A percentile compares a stretch with the other conserved stretches of the same genome.
phyloP scores from a whole-genome alignment of 352 stramenopile genomes.

The Peronosclerospora sorghi region DNA sequence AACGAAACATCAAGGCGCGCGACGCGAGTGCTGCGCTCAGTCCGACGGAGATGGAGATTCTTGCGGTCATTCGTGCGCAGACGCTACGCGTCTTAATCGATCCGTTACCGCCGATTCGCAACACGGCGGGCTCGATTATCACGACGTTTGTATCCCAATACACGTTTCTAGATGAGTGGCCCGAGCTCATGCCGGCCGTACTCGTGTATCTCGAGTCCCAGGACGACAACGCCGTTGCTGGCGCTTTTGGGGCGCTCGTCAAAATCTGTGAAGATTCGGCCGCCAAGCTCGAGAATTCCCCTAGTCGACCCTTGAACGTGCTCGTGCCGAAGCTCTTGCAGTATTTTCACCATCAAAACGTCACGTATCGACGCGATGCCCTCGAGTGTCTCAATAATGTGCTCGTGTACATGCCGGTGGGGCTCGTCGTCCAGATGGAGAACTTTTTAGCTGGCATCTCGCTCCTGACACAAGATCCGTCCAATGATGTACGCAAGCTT shows the following conservation, averaged over 20 bases:
- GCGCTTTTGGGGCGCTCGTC: slow-evolving; percentile 73
- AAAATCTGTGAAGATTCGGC: slow-evolving; percentile 89
- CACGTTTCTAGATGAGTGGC: slow-evolving; percentile 83
- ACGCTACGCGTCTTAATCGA: slow-evolving; percentile 61
- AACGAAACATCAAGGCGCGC: slow-evolving; percentile 79
- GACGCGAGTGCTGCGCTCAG: slow-evolving; percentile 41
- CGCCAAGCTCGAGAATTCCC: slow-evolving; percentile 81
- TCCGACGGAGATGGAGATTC: slow-evolving; percentile 55
- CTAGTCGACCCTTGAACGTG: slow-evolving; percentile 74
- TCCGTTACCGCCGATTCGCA: slow-evolving; percentile 57
- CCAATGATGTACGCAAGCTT: slow-evolving; percentile 68
- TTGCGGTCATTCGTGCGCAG: slow-evolving; percentile 69
- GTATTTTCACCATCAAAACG: slow-evolving; percentile 80
- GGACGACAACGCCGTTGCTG: slow-evolving; percentile 61
- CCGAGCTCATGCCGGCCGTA: slow-evolving; percentile 76
- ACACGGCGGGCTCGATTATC: slow-evolving; percentile 61
- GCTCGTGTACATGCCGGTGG: slow-evolving; percentile 81
- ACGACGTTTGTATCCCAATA: slow-evolving; percentile 83
- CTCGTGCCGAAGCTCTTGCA: slow-evolving; percentile 83
- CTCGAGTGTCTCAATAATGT: slow-evolving; percentile 87
- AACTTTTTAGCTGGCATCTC: slow-evolving; percentile 84
- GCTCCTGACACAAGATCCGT: slow-evolving; percentile 74
- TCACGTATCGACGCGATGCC: slow-evolving; percentile 69
- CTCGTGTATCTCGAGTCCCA: slow-evolving; percentile 44
- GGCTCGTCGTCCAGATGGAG: slow-evolving; percentile 85